Evolutionary conservation across 257 asterid species (phyloP).

Genomic region (Parsonsia alboflavescens): DNA sequence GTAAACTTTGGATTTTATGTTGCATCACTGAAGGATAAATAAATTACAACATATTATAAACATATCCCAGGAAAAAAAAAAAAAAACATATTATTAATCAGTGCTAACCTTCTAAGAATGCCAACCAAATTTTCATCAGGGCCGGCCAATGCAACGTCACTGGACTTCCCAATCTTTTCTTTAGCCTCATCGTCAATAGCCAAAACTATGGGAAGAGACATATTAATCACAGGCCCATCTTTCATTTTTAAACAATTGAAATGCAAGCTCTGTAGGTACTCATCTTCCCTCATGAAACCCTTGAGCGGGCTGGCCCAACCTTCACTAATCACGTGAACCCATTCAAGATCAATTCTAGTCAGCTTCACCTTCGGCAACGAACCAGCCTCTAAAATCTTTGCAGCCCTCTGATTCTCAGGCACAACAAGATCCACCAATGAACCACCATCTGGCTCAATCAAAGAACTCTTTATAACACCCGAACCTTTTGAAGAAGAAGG

Average conservation of each 20-base stretch:
- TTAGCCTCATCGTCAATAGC: slow-evolving; percentile 62
- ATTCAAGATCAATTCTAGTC: slow-evolving; percentile 67
- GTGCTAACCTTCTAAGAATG: slow-evolving; percentile 57
- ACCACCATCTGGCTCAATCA: slow-evolving; percentile 87
- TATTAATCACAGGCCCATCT: slow-evolving; percentile 63
- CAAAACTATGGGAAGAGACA: slow-evolving; percentile 81
- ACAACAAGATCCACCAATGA: slow-evolving; percentile 68
- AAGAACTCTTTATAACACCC: slow-evolving; percentile 44
- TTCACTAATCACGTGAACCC: slow-evolving; percentile 91
- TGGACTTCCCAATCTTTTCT: slow-evolving; percentile 39
- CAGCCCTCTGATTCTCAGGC: slow-evolving; percentile 44
- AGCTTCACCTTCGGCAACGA: slow-evolving; percentile 51
- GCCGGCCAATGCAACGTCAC: slow-evolving; percentile 50
- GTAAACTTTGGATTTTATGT: background rate
- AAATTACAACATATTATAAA: background rate
- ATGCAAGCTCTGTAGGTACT: slow-evolving; percentile 85
- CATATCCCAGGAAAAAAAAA: background rate
- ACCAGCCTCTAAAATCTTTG: slow-evolving; percentile 43
- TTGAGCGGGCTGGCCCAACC: slow-evolving; percentile 88
- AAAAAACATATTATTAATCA: background rate
- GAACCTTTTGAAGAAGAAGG: slow-evolving; percentile 20
- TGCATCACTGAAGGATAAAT: background rate
- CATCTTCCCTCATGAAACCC: slow-evolving; percentile 83
- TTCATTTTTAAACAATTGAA: slow-evolving; percentile 60
- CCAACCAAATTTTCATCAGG: slow-evolving; percentile 53